Percentiles rank a stretch among this genome's conserved stretches.
Conservation (phyloP, 768 basidiomycete species). For the Gymnopilus junonius region DNA sequence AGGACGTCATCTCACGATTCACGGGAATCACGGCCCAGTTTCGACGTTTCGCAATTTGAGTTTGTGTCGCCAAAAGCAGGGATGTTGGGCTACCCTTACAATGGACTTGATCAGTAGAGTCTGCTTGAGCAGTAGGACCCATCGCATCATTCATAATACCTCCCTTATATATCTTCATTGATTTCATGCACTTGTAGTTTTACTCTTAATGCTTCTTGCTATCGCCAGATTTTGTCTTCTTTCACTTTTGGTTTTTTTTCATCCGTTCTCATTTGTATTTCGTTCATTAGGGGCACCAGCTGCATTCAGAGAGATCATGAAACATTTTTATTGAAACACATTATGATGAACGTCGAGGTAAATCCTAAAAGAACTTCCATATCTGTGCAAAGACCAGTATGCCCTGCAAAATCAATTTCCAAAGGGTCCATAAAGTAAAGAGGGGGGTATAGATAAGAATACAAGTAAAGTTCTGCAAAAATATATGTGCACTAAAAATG, state of each 20-base stretch:
- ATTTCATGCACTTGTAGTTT: constrained; percentile 23
- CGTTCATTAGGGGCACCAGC: constrained; percentile 1
- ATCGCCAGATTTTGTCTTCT: constrained; percentile 5
- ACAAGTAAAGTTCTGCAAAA: constrained; percentile 12
- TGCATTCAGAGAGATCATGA: constrained; percentile 7
- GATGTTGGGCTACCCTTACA: constrained; percentile 60
- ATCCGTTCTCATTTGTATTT: constrained; percentile 2
- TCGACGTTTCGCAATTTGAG: constrained; percentile 72
- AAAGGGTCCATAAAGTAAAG: constrained; percentile 16
- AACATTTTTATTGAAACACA: constrained; percentile 12
- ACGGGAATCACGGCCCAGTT: constrained; percentile 51
- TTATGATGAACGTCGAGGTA: not conserved
- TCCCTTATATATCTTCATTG: constrained; percentile 8
- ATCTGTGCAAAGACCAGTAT: constrained; percentile 4
- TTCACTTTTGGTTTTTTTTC: not conserved
- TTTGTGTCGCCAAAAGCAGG: constrained; percentile 58
- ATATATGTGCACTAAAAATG: constrained; percentile 6
- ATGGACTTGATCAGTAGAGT: constrained; percentile 48
- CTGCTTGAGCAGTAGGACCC: constrained; percentile 6
- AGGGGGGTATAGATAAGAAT: constrained; percentile 17
- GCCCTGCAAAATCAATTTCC: constrained; percentile 28
- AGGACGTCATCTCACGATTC: constrained; percentile 48
- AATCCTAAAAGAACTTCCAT: constrained; percentile 8
- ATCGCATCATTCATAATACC: constrained; percentile 15
- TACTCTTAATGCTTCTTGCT: constrained; percentile 18